phyloP scores from a whole-genome alignment of 805 yeast species.

The Metschnikowia reukaufii region DNA sequence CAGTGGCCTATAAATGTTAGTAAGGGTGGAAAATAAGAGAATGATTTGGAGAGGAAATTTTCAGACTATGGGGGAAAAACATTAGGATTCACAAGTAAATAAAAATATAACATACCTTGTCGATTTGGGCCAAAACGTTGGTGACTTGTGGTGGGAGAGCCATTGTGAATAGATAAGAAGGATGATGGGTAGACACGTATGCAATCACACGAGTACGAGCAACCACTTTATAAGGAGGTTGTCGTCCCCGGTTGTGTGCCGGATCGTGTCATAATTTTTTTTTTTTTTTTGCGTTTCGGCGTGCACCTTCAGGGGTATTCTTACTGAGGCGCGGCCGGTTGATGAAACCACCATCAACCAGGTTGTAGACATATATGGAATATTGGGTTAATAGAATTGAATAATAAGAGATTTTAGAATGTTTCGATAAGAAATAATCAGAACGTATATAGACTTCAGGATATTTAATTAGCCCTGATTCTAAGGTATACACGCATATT shows the following conservation, averaged over 20 bases:
- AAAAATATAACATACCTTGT: slow-evolving; percentile 16
- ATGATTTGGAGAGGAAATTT: neutral
- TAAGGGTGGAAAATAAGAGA: neutral
- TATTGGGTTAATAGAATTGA: too few relatives aligned
- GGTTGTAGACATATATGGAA: too few relatives aligned
- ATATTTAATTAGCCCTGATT: too few relatives aligned
- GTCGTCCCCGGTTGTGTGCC: slow-evolving; percentile 7
- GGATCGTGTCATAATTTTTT: slow-evolving; percentile 1
- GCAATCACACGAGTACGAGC: slow-evolving; percentile 3
- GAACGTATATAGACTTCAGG: too few relatives aligned
- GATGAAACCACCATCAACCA: neutral
- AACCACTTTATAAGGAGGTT: slow-evolving; percentile 5
- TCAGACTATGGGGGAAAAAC: too few relatives aligned
- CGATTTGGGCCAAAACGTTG: slow-evolving; percentile 18
- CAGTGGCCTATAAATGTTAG: slow-evolving; percentile 29
- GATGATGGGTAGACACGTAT: neutral
- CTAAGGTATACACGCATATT: neutral
- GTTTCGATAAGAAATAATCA: too few relatives aligned
- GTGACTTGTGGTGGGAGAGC: slow-evolving; percentile 20
- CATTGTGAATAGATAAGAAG: slow-evolving; percentile 10
- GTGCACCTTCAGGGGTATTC: slow-evolving; percentile 2
- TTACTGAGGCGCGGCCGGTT: neutral
- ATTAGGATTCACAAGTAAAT: neutral
- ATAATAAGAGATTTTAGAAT: neutral
- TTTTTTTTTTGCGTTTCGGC: neutral